Evolutionary conservation across 768 basidiomycete species (phyloP), one percentile per base, ranked within the genome.

Genomic region (Xerocomellus dryophilus): DNA sequence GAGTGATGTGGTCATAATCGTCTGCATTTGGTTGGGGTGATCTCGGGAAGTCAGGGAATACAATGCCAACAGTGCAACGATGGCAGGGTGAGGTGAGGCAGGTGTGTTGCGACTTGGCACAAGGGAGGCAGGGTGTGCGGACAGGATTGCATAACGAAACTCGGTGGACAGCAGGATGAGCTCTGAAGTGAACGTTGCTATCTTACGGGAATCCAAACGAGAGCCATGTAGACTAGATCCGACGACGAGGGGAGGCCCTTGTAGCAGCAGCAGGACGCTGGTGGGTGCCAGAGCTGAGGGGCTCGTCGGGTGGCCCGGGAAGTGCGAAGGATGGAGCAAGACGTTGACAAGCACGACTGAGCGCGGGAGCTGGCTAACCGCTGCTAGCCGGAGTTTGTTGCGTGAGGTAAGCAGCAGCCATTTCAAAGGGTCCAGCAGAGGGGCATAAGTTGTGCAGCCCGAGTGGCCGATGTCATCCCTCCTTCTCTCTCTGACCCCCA

Each of bases 331-430:
- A 47, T 3, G 36, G 42, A 45, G 31, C n/a, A 25, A 29, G 34
- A 15, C 18, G 8, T 39, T 23, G 36, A 34, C 45, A 34, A 53
- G 45, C 45, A 41, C 52, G 25, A 4, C 25, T 27, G 27, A n/a
- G n/a, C n/a, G 27, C 27, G 27, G 27, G 27, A 9, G 23, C 23
- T 25, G 32, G 32, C 32, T 14, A 34, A 34, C 32, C 32, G 32
- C n/a, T n/a, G n/a, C n/a, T n/a, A n/a, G 29, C 9, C 57, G 51
- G 54, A 42, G 48, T 34, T 57, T 47, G 41, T 8, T 49, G 25
- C 21, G 20, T 61, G 61, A 62, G 61, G 61, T 62, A 62, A 62
- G 56, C 54, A 15, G 36, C 44, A 41, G 38, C 38, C 35, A 38
- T 18, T 38, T 36, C 32, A 34, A 32, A 12, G 12, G 32, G 11